Evolutionary conservation across 331 rosid genomes (phyloP).

Genomic region (Cydonia oblonga): DNA sequence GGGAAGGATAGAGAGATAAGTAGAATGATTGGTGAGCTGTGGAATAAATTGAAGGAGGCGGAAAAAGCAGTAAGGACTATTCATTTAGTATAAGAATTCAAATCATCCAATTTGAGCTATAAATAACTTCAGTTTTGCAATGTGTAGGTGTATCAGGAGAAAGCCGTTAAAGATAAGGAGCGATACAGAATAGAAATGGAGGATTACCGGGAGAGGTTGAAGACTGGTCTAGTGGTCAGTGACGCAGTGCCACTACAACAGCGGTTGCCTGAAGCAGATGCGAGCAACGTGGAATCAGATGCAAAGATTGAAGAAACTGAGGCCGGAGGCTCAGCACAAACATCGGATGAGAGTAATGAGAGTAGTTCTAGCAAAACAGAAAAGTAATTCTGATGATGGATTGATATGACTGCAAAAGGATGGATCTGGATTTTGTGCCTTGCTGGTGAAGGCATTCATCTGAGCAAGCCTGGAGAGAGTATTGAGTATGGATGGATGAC

Average conservation of each 20-base stretch:
- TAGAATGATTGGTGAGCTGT: slow-evolving; percentile 80
- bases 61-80: slow-evolving; percentile 51
- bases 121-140: background rate
- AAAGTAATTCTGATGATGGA: background rate
- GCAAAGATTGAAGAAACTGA: slow-evolving; percentile 31
- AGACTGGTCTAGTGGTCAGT: slow-evolving; percentile 44
- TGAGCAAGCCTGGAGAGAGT: background rate
- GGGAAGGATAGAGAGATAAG: slow-evolving; percentile 85
- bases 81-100: background rate
- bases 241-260: slow-evolving; percentile 72
- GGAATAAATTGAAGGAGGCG: slow-evolving; percentile 60
- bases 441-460: background rate
- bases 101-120: too few relatives aligned
- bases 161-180: slow-evolving; percentile 76
- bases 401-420: background rate
- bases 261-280: slow-evolving; percentile 39
- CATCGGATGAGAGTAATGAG: slow-evolving; percentile 26
- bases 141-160: slow-evolving; percentile 72
- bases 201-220: slow-evolving; percentile 51
- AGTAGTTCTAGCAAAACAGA: slow-evolving; percentile 29
- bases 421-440: background rate
- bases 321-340: slow-evolving; percentile 24
- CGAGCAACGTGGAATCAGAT: slow-evolving; percentile 29
- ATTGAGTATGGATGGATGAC: background rate
- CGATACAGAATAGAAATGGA: slow-evolving; percentile 79